Percentiles rank a stretch among this genome's conserved stretches.
Evolutionary conservation across 768 basidiomycete species (phyloP).

Genomic region (Cystofilobasidium bisporidii): DNA sequence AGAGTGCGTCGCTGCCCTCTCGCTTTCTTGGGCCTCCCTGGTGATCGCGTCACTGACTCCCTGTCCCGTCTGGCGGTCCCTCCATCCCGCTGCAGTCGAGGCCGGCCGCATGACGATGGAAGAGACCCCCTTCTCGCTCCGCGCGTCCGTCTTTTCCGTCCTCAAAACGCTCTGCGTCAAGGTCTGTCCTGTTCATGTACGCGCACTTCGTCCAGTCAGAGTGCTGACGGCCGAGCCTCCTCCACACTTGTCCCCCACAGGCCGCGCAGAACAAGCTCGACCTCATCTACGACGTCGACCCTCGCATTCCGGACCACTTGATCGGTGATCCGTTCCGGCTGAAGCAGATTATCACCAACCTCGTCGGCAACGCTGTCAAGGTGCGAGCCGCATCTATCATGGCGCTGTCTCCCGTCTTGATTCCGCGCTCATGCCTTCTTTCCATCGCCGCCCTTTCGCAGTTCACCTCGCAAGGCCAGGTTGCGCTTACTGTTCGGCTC

Average conservation of each 20-base stretch:
- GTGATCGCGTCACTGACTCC: conserved; percentile 28
- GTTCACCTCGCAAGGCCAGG: conserved; percentile 64
- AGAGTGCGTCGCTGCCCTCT: conserved; percentile 59
- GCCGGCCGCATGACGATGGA: conserved; percentile 99
- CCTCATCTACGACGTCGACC: conserved; percentile 90
- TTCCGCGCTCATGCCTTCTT: too few species aligned
- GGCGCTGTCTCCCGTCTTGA: too few species aligned
- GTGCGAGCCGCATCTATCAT: conserved; percentile 38
- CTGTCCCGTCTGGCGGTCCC: too few species aligned
- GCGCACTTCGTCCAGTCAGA: background rate
- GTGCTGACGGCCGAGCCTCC: background rate
- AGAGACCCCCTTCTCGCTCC: conserved; percentile 91
- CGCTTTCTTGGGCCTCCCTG: background rate
- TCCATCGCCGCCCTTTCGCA: background rate
- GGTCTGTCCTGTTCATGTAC: background rate
- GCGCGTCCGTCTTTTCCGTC: conserved; percentile 94
- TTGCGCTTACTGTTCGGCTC: conserved; percentile 75
- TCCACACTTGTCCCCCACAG: background rate
- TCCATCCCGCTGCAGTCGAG: conserved; percentile 69
- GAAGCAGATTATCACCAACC: conserved; percentile 51
- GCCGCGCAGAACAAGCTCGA: conserved; percentile 95
- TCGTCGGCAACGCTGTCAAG: conserved; percentile 33
- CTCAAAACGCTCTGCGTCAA: conserved; percentile 96
- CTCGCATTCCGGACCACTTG: conserved; percentile 89
- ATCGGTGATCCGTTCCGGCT: conserved; percentile 92